Evolutionary conservation across 257 asterid genomes (phyloP).

Genomic region (Ehretia macrophylla): DNA sequence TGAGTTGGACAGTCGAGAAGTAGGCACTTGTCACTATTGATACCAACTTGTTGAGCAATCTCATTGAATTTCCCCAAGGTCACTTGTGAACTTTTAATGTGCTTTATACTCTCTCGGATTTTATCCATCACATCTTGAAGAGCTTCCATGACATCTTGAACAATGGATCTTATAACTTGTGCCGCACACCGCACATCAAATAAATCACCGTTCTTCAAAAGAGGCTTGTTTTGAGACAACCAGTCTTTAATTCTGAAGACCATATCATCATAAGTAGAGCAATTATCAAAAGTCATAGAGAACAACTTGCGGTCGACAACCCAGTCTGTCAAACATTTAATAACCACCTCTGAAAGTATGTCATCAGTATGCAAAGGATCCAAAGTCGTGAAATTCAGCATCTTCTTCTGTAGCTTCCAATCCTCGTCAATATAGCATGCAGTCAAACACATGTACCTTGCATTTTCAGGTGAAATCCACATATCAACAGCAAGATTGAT

Average conservation of each 20-base stretch:
- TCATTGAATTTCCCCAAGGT: slow-evolving; percentile 59
- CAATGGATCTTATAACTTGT: slow-evolving; percentile 68
- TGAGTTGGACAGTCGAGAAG: slow-evolving; percentile 63
- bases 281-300: slow-evolving; percentile 84
- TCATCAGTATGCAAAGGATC: slow-evolving; percentile 70
- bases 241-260: slow-evolving; percentile 70
- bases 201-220: slow-evolving; percentile 66
- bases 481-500: slow-evolving; percentile 68
- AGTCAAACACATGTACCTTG: slow-evolving; percentile 61
- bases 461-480: slow-evolving; percentile 69
- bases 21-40: slow-evolving; percentile 44
- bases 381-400: slow-evolving; percentile 69
- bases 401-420: slow-evolving; percentile 84
- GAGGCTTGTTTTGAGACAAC: slow-evolving; percentile 68
- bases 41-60: slow-evolving; percentile 62
- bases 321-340: slow-evolving; percentile 79
- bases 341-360: slow-evolving; percentile 62
- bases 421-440: slow-evolving; percentile 75
- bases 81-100: slow-evolving; percentile 63
- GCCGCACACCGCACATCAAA: slow-evolving; percentile 70
- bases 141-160: slow-evolving; percentile 60
- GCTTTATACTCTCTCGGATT: slow-evolving; percentile 65
- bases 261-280: slow-evolving; percentile 52
- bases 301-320: slow-evolving; percentile 68
- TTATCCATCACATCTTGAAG: slow-evolving; percentile 53